phyloP scores from a whole-genome alignment of 768 basidiomycete species.

The Amanita inopinata region DNA sequence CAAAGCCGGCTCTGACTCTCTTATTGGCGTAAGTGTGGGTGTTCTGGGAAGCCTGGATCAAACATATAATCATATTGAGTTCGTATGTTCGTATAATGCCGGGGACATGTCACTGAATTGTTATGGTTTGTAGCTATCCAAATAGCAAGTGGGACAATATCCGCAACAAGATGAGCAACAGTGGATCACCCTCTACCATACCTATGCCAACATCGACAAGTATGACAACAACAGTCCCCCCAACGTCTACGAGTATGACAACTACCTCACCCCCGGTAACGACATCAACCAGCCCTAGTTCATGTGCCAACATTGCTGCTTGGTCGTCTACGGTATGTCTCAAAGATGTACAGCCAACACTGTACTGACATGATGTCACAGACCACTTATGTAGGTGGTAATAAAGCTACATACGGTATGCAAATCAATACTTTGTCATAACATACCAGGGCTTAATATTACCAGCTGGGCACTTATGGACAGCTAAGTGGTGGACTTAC shows the following conservation, averaged over 20 bases:
- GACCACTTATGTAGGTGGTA: constrained; percentile 38
- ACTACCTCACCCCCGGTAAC: no score
- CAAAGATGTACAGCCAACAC: neutral
- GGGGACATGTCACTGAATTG: no score
- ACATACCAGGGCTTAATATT: constrained; percentile 1
- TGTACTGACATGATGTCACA: constrained; percentile 13
- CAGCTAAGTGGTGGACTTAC: constrained; percentile 55
- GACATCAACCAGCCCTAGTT: no score
- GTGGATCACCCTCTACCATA: constrained; percentile 14
- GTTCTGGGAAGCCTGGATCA: constrained; percentile 46
- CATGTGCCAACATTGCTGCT: constrained; percentile 34
- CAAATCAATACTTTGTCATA: constrained; percentile 3
- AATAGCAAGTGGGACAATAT: constrained; percentile 67
- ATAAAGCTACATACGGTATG: constrained; percentile 36
- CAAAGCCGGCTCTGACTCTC: constrained; percentile 46
- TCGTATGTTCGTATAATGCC: no score
- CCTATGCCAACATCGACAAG: constrained; percentile 14
- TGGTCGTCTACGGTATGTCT: constrained; percentile 34
- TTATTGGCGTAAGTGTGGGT: constrained; percentile 39
- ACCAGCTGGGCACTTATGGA: constrained; percentile 48
- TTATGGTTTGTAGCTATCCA: constrained; percentile 59
- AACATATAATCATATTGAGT: constrained; percentile 59
- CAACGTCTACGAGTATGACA: constrained; percentile 17
- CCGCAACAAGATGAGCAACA: constrained; percentile 46
- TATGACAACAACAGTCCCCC: constrained; percentile 15